phyloP scores from a whole-genome alignment of 2,329 filamentous ascomycete genomes.

The Byssothecium circinans region DNA sequence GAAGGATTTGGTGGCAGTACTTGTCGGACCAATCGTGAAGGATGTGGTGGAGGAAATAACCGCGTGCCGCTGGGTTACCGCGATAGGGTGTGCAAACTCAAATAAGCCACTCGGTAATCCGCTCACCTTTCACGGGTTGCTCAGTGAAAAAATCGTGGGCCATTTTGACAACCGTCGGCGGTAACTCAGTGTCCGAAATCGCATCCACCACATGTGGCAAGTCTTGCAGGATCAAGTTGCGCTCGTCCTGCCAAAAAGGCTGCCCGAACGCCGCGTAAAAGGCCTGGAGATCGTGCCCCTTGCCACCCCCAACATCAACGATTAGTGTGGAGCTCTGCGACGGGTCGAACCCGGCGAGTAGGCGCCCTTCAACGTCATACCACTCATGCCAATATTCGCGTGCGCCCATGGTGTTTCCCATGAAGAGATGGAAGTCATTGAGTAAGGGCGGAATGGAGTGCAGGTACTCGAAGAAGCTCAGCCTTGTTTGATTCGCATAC shows the following conservation, averaged over 20 bases:
- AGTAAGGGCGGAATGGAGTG: slow-evolving; percentile 1
- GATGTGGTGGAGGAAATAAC: slow-evolving; percentile 23
- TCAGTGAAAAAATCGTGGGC: slow-evolving; percentile 35
- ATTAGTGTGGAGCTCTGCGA: slow-evolving; percentile 1
- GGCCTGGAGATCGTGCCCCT: slow-evolving; percentile 11
- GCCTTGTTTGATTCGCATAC: slow-evolving; percentile 9
- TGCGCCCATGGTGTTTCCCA: no score
- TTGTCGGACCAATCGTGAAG: slow-evolving; percentile 29
- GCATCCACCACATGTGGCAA: slow-evolving; percentile 2
- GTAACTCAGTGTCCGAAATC: no score
- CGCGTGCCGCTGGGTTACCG: no score
- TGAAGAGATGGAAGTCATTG: slow-evolving; percentile 6
- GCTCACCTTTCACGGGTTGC: slow-evolving; percentile 31
- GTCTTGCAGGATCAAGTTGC: slow-evolving; percentile 12
- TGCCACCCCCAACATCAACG: slow-evolving; percentile 14
- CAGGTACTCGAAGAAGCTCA: slow-evolving; percentile 8
- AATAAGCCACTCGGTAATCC: no score
- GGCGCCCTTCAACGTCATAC: slow-evolving; percentile 13
- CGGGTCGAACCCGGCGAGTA: slow-evolving; percentile 11
- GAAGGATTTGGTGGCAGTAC: slow-evolving; percentile 17
- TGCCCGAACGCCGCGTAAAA: slow-evolving; percentile 9
- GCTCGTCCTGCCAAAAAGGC: neutral
- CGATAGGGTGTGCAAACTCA: no score
- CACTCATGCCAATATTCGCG: no score
- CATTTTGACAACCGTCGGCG: no score